Percentiles rank a stretch among this genome's conserved stretches.
Conservation (phyloP, 768 basidiomycete species). For the Lentinula sp. region DNA sequence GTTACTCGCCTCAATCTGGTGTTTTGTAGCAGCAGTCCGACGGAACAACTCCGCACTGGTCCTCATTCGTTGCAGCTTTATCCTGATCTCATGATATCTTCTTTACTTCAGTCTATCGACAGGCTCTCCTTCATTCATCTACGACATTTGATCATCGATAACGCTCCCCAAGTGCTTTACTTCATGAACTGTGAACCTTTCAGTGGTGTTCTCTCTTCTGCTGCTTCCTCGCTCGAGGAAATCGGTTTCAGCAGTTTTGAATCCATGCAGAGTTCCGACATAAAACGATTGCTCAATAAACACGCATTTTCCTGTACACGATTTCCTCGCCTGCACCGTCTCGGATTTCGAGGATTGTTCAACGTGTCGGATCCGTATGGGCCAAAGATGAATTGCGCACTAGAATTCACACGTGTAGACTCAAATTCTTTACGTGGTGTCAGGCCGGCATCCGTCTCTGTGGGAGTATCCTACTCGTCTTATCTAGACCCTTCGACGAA, state of each 20-base stretch:
- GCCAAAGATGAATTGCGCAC: not conserved
- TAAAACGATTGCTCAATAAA: not conserved
- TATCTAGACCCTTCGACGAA: not conserved
- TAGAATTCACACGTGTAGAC: not conserved
- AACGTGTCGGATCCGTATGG: not conserved
- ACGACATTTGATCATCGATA: not conserved
- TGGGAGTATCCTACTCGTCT: not conserved
- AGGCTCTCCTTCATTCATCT: not conserved
- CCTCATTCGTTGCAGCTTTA: not conserved
- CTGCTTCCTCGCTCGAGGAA: not conserved
- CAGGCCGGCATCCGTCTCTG: not conserved
- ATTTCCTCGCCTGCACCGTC: not conserved
- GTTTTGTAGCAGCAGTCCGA: not conserved
- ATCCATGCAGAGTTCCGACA: not conserved
- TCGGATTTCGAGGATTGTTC: not conserved
- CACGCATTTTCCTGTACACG: not conserved
- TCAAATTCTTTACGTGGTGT: not conserved
- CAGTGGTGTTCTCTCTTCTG: not conserved
- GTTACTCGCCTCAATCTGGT: not conserved
- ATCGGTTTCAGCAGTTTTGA: not conserved
- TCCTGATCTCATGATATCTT: not conserved
- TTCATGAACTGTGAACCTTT: not conserved
- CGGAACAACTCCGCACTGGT: not conserved
- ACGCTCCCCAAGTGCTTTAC: not conserved
- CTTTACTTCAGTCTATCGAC: not conserved